These are phyloP conservation scores for Solanum etuberosum DNA, from an alignment of 257 asterid species.

Conservation along the genomic window DNA sequence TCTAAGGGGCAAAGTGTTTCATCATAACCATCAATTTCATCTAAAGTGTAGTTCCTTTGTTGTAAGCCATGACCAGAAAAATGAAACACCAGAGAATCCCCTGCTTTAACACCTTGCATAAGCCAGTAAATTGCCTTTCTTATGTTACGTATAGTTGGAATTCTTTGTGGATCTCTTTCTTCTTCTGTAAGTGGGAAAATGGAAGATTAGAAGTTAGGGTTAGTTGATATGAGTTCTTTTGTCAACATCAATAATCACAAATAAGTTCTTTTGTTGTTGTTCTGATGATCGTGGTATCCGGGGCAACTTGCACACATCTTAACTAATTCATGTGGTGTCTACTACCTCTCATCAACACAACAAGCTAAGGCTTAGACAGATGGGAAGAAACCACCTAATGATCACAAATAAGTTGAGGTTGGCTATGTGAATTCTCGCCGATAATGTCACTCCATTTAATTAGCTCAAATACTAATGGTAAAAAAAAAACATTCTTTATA, in stretches of 20 bases:
- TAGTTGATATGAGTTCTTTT: background rate
- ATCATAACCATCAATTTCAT: conserved; percentile 80
- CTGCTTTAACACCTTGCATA: conserved; percentile 73
- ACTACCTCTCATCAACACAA: background rate
- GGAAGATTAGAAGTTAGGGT: background rate
- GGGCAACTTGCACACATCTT: background rate
- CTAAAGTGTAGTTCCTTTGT: conserved; percentile 67
- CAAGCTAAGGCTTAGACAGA: background rate
- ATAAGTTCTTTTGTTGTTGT: background rate
- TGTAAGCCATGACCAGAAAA: conserved; percentile 91
- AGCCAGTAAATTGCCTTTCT: conserved; percentile 88
- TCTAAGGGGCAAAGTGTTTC: conserved; percentile 89
- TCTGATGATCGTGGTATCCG: background rate
- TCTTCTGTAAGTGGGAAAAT: conserved; percentile 46
- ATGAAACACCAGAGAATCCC: conserved; percentile 86
- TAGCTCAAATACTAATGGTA: background rate
- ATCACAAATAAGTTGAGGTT: background rate
- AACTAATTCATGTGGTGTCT: background rate
- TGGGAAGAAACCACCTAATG: background rate
- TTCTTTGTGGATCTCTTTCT: conserved; percentile 63
- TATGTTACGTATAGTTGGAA: conserved; percentile 83
- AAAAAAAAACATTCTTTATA: background rate
- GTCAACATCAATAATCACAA: background rate
- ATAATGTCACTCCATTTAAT: background rate
- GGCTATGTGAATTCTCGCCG: background rate